Conservation (phyloP, 345 rosid genomes). For the Eucalyptus curtisii region DNA sequence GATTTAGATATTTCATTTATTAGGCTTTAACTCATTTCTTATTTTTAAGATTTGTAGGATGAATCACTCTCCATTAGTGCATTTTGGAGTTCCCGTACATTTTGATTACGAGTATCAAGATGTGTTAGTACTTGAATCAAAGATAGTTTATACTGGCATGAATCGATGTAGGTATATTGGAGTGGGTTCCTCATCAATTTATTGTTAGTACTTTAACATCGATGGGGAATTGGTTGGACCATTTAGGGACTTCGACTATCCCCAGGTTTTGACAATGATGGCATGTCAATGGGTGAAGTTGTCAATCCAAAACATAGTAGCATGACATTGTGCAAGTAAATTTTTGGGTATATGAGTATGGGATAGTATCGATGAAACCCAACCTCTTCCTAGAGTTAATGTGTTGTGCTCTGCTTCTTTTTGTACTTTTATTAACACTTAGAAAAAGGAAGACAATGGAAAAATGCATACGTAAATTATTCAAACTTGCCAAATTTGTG, state of each 20-base stretch:
- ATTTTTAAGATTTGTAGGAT: no score
- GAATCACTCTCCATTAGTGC: no score
- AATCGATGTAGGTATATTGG: no score
- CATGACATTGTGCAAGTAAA: not conserved
- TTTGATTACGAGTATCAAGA: not conserved
- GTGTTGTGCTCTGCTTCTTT: not conserved
- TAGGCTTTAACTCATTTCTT: no score
- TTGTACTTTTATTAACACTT: not conserved
- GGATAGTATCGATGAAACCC: not conserved
- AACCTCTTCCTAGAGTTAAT: not conserved
- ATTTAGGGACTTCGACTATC: not conserved
- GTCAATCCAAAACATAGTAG: not conserved
- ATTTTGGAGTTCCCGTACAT: not conserved
- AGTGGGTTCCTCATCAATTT: not conserved
- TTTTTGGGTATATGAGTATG: not conserved
- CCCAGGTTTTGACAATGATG: rapidly evolving
- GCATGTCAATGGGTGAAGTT: not conserved
- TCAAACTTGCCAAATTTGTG: not conserved
- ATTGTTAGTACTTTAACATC: not conserved
- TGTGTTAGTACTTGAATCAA: not conserved
- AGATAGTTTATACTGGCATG: no score
- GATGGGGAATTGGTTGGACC: not conserved
- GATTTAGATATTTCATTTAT: no score
- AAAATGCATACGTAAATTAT: not conserved
- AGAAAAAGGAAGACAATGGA: not conserved